phyloP scores from a whole-genome alignment of 148 eudicot genomes.

The Cornus florida region DNA sequence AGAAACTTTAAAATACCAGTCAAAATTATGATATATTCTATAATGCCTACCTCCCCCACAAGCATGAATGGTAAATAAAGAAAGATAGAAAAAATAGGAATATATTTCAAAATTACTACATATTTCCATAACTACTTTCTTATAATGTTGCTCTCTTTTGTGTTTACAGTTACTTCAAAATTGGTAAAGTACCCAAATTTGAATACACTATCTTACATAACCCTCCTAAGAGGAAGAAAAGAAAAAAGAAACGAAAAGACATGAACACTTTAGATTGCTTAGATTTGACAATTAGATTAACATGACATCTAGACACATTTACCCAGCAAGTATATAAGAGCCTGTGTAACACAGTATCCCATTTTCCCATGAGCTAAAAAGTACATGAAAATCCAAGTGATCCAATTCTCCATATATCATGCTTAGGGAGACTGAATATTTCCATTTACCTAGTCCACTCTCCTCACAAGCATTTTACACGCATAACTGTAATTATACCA shows the following conservation, averaged over 20 bases:
- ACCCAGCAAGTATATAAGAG: neutral
- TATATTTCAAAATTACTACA: too few relatives aligned
- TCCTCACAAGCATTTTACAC: neutral
- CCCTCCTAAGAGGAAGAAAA: neutral
- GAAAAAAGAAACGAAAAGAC: neutral
- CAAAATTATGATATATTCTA: neutral
- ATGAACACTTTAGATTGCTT: neutral
- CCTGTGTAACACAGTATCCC: neutral
- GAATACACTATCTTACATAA: neutral
- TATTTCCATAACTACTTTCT: neutral
- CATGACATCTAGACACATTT: neutral
- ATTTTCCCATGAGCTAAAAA: neutral
- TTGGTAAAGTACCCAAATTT: too few relatives aligned
- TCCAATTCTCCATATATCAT: neutral
- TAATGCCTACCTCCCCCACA: neutral
- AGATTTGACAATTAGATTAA: neutral
- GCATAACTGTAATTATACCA: too few relatives aligned
- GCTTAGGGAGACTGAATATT: neutral
- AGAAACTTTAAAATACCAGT: neutral
- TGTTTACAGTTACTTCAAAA: too few relatives aligned
- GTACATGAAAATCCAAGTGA: neutral
- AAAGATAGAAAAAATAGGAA: too few relatives aligned
- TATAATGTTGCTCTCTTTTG: neutral
- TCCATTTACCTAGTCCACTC: neutral
- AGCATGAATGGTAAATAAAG: neutral